These are phyloP conservation scores for Atkinsonella texensis DNA, from an alignment of 2,329 filamentous ascomycete species.

Conservation along the genomic window DNA sequence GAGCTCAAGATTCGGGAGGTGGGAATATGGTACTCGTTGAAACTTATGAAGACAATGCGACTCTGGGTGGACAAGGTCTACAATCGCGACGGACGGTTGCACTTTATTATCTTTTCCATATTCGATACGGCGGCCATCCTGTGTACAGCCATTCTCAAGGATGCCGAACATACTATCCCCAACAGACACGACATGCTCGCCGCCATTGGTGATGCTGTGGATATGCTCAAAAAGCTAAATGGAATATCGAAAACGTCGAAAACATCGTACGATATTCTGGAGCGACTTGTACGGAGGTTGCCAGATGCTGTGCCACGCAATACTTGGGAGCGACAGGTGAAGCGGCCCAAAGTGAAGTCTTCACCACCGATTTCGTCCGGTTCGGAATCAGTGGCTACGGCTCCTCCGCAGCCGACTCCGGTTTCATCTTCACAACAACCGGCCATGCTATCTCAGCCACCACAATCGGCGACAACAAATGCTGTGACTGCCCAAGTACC, in stretches of 20 bases:
- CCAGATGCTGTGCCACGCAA: constrained; percentile 8
- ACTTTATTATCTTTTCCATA: constrained; percentile 37
- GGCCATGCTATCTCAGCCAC: background rate
- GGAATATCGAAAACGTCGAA: constrained; percentile 22
- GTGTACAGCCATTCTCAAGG: constrained; percentile 38
- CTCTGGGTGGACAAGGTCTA: constrained; percentile 30
- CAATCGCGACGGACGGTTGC: constrained; percentile 34
- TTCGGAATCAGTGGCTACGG: background rate
- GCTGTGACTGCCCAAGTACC: background rate
- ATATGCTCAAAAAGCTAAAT: constrained; percentile 20
- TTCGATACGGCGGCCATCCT: constrained; percentile 39
- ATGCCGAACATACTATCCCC: constrained; percentile 25
- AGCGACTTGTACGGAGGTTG: constrained; percentile 17
- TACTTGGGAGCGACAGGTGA: constrained; percentile 2
- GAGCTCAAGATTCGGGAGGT: constrained; percentile 24
- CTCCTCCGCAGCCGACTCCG: background rate
- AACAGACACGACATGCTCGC: constrained; percentile 26
- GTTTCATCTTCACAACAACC: background rate
- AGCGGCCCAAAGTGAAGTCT: constrained; percentile 3
- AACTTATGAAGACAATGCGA: constrained; percentile 26
- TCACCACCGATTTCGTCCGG: background rate
- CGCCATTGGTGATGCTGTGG: constrained; percentile 23
- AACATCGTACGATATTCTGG: constrained; percentile 22
- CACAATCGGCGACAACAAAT: background rate
- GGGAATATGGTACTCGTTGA: constrained; percentile 30